Conservation (phyloP, 2,329 filamentous ascomycete genomes). For the Bipolaris sorokiniana region DNA sequence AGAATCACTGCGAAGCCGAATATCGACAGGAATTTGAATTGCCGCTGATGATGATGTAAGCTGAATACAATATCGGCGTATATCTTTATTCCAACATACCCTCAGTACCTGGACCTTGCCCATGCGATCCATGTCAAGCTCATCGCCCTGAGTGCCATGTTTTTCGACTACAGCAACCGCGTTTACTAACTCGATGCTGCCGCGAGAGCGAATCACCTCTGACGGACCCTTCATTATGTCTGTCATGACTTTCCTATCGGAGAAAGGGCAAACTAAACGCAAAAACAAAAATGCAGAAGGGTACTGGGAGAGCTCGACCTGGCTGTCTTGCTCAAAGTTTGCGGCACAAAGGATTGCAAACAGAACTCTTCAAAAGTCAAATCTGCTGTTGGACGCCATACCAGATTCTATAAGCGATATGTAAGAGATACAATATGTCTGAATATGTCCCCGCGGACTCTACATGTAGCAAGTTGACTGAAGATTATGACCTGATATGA, state of each 20-base stretch:
- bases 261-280: not conserved
- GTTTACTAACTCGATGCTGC: slow-evolving; percentile 2
- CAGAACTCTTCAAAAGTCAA: not conserved
- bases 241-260: not conserved
- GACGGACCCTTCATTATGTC: slow-evolving; percentile 2
- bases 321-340: not conserved
- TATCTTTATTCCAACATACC: slow-evolving; percentile 1
- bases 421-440: no score
- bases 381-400: not conserved
- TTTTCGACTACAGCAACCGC: slow-evolving; percentile 13
- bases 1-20: slow-evolving; percentile 20
- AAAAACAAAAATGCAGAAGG: not conserved
- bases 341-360: not conserved
- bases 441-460: not conserved
- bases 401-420: not conserved
- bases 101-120: slow-evolving; percentile 29
- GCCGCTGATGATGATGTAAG: slow-evolving; percentile 12
- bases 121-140: slow-evolving; percentile 32
- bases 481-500: not conserved
- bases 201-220: not conserved
- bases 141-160: slow-evolving; percentile 26
- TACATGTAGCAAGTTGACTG: not conserved
- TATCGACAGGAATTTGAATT: slow-evolving; percentile 23
- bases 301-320: not conserved
- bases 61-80: not conserved